These are phyloP conservation scores for Blastobotrys chiropterorum DNA, from an alignment of 805 yeast species.

Conservation along the genomic window DNA sequence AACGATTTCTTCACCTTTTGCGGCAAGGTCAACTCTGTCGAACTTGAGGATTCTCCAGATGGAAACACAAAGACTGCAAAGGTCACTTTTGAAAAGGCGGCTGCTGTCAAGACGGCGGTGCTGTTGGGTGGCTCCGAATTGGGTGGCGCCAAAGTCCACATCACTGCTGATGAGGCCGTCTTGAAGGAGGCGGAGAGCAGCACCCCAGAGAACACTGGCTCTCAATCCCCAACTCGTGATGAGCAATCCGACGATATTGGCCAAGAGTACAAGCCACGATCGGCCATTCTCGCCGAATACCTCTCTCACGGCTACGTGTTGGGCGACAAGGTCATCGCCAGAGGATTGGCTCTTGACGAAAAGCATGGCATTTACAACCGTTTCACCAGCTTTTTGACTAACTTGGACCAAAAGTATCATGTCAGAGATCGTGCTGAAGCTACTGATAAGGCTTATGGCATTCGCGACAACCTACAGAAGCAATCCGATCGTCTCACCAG, in stretches of 20 bases:
- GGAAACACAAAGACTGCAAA: constrained; percentile 28
- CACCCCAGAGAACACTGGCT: constrained; percentile 15
- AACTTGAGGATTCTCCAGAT: constrained; percentile 11
- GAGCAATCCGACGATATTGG: constrained; percentile 34
- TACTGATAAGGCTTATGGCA: constrained; percentile 37
- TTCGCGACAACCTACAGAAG: constrained; percentile 36
- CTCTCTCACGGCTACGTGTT: constrained; percentile 67
- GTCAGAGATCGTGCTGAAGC: constrained; percentile 47
- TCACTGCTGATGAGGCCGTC: constrained; percentile 32
- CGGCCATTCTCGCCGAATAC: constrained; percentile 69
- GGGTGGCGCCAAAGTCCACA: constrained; percentile 49
- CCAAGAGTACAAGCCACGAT: constrained; percentile 74
- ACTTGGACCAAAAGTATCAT: constrained; percentile 57
- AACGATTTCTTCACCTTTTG: constrained; percentile 70
- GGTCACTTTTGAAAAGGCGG: constrained; percentile 48
- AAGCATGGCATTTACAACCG: constrained; percentile 53
- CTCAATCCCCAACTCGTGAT: constrained; percentile 15
- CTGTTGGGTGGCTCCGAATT: constrained; percentile 69
- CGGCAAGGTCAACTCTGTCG: constrained; percentile 42
- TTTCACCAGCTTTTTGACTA: constrained; percentile 50
- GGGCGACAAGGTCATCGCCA: constrained; percentile 53
- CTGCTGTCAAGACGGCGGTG: constrained; percentile 66
- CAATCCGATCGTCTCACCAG: constrained; percentile 16
- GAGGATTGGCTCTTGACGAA: constrained; percentile 58
- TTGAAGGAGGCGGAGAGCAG: constrained; percentile 17